Evolutionary conservation across 306 rosid genomes (phyloP), one percentile per base, ranked within the genome.

Genomic region (Datisca glomerata): DNA sequence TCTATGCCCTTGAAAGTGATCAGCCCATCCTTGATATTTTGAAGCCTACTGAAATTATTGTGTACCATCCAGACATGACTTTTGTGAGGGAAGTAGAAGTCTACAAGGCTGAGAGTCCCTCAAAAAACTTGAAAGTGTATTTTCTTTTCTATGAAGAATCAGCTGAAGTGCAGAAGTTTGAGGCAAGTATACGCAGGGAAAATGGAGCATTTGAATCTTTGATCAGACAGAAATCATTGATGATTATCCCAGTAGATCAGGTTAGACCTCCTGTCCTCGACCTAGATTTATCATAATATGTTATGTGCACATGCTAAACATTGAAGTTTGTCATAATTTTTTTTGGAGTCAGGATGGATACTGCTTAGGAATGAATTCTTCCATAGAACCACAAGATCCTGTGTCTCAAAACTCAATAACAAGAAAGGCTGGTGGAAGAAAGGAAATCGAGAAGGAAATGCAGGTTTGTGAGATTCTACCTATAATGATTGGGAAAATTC

Each of bases 131-230:
- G 67, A 89, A 80, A 59, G 91, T 83, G 29, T 89, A 77, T 69
- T 89, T 89, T 69, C 51, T 89, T 49, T 83, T 89, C 76, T 89
- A 89, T 47, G 97, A 89, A 58, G 79, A 77, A 44, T 89, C 97
- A 35, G 72, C 97, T 2, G 97, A 89, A 75, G 95, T 59, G 61
- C 95, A 72, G 68, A 89, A 83, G 64, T 83, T 83, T 53, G 86
- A 83, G 73, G 95, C 97, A 4, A 83, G 93, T 61, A 80, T 89
- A 48, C 77, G 93, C 37, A 69, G 79, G 68, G 97, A 89, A 68
- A 89, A 89, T 60, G 87, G 80, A 35, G 97, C 95, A 36, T 89
- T 89, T 67, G 97, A 89, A 77, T 89, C 97, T 63, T 66, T 89
- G 61, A 89, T 83, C 46, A 69, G 97, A 66, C 97, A 83, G 71